Conservation (phyloP, 441 rosid species). For the Iberis amara region DNA sequence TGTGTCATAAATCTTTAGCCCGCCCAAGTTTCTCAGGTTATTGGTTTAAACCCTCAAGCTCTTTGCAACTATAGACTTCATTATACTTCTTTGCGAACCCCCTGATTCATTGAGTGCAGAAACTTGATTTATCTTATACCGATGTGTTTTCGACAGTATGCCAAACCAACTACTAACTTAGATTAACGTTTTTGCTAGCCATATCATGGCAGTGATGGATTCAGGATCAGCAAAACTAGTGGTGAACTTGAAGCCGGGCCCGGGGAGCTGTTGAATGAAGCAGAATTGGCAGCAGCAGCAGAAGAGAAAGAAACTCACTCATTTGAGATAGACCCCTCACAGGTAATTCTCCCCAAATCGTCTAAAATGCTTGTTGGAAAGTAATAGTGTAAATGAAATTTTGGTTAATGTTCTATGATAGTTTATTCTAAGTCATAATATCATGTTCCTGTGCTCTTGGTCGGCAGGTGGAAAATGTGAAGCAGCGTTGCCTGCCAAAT, state of each 20-base stretch:
- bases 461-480: constrained; percentile 85
- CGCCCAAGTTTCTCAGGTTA: not conserved
- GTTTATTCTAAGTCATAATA: not conserved
- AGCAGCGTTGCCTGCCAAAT: constrained; percentile 92
- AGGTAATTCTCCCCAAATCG: constrained; percentile 28
- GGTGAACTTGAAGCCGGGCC: constrained; percentile 67
- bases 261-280: constrained; percentile 69
- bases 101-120: constrained; percentile 9
- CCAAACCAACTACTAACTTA: constrained; percentile 1
- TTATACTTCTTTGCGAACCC: not conserved
- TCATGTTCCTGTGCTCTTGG: constrained; percentile 12
- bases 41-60: constrained; percentile 3
- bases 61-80: constrained; percentile 2
- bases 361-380: not conserved
- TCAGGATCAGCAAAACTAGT: constrained; percentile 57
- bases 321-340: constrained; percentile 82
- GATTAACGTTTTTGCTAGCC: constrained; percentile 32
- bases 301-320: constrained; percentile 92
- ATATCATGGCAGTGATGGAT: constrained; percentile 50
- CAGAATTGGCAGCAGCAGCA: constrained; percentile 83
- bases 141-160: constrained; percentile 12
- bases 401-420: constrained; percentile 9
- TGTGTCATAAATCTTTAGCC: not conserved
- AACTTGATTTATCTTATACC: not conserved
- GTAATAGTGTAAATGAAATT: not conserved